phyloP scores from a whole-genome alignment of 106 monocot species.

The Dioscorea zingiberensis region DNA sequence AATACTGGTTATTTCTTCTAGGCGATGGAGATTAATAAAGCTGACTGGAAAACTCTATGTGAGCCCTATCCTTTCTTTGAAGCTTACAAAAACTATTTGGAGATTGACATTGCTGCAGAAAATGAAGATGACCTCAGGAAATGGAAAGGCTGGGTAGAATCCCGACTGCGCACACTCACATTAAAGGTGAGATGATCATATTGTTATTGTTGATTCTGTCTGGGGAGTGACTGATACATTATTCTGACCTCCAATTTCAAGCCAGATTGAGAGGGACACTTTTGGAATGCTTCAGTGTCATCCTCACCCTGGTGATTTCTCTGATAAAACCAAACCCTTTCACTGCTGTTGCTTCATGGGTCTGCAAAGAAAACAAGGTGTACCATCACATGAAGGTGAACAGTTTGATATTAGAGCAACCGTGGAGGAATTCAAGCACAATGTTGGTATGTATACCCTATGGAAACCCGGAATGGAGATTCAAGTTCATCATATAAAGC shows the following conservation, averaged over 20 bases:
- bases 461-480: conserved; percentile 88
- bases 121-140: conserved; percentile 80
- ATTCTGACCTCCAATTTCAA: neutral
- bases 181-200: conserved; percentile 49
- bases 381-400: conserved; percentile 48
- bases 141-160: conserved; percentile 99
- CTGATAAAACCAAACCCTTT: conserved; percentile 42
- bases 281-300: conserved; percentile 86
- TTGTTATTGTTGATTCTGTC: neutral
- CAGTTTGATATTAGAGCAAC: conserved; percentile 79
- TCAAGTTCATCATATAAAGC: conserved; percentile 73
- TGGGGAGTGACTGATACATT: neutral
- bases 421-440: conserved; percentile 67
- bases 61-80: conserved; percentile 92
- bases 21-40: conserved; percentile 70
- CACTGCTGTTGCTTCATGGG: conserved; percentile 86
- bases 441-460: conserved; percentile 37
- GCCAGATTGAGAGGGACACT: conserved; percentile 77
- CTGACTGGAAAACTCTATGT: conserved; percentile 70
- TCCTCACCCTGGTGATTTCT: conserved; percentile 78
- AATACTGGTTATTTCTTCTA: conserved; percentile 11
- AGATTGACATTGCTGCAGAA: conserved; percentile 78
- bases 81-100: conserved; percentile 76
- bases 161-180: conserved; percentile 78
- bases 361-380: conserved; percentile 69